Conservation (phyloP, 352 stramenopile species). For the Phytophthora syringae region DNA sequence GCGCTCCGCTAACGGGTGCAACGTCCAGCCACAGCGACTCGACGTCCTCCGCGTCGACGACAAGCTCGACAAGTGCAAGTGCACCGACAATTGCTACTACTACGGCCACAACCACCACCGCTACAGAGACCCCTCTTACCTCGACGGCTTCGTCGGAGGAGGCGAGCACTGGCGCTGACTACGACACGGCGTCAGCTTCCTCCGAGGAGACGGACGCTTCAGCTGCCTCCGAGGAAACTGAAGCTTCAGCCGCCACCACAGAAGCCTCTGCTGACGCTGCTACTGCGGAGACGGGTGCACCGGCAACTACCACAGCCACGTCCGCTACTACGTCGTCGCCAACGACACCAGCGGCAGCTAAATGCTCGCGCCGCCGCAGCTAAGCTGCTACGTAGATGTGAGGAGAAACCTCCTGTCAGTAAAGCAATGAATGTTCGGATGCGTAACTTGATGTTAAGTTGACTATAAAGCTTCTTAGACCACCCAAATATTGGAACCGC, state of each 20-base stretch:
- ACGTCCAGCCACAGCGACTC: too few relatives aligned
- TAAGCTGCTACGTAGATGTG: conserved; percentile 11
- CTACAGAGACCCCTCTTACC: conserved; percentile 11
- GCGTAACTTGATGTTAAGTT: conserved; percentile 23
- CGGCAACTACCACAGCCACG: conserved; percentile 4
- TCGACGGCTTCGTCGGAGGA: conserved; percentile 13
- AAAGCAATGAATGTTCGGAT: conserved; percentile 19
- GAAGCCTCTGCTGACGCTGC: background rate
- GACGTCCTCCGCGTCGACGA: too few relatives aligned
- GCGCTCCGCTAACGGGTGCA: conserved; percentile 14
- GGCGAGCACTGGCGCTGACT: conserved; percentile 25
- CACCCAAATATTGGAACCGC: conserved; percentile 2
- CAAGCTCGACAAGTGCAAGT: conserved; percentile 8
- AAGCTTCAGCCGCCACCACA: too few relatives aligned
- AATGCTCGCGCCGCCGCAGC: conserved; percentile 28
- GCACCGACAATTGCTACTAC: conserved; percentile 9
- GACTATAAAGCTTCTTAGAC: conserved; percentile 15
- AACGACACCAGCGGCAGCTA: conserved; percentile 9
- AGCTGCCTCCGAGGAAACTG: too few relatives aligned
- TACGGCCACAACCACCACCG: conserved; percentile 3
- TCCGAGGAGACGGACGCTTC: conserved; percentile 14
- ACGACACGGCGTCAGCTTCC: conserved; percentile 13
- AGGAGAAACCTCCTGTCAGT: background rate
- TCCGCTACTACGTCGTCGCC: background rate
- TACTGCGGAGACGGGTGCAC: conserved; percentile 23